These are phyloP conservation scores for Solanum clarkiae DNA, from an alignment of 257 asterid species.

Conservation along the genomic window DNA sequence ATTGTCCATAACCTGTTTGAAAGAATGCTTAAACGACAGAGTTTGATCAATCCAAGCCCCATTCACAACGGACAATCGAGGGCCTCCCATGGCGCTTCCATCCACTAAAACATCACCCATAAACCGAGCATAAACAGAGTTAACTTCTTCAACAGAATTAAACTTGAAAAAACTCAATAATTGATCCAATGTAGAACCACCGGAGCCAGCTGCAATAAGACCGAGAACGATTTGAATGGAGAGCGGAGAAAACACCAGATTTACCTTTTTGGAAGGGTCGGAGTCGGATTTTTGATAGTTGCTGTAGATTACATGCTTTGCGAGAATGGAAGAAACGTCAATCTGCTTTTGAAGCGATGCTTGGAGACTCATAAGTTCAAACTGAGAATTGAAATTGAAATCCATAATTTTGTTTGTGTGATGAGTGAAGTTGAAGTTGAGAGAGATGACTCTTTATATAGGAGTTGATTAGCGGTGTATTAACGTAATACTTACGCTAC, in stretches of 20 bases:
- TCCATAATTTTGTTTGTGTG: background rate
- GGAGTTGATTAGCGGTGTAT: background rate
- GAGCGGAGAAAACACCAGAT: conserved; percentile 8
- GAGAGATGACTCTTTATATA: background rate
- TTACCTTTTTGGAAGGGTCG: background rate
- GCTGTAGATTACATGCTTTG: conserved; percentile 28
- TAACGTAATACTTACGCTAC: background rate
- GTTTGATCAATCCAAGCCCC: conserved; percentile 44
- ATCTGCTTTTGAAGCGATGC: conserved; percentile 15
- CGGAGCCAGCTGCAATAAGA: conserved; percentile 5
- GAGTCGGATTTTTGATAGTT: conserved; percentile 5
- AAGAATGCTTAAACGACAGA: conserved; percentile 25
- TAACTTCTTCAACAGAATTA: background rate
- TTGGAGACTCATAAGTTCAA: background rate
- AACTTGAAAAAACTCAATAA: conserved; percentile 4
- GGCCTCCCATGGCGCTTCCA: conserved; percentile 35
- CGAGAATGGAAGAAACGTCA: conserved; percentile 25
- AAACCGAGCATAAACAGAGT: conserved; percentile 27
- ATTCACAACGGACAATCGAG: conserved; percentile 35
- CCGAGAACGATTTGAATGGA: conserved; percentile 4
- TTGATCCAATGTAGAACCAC: background rate
- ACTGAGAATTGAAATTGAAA: background rate
- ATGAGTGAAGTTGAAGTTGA: background rate
- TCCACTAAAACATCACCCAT: conserved; percentile 29
- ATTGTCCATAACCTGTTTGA: conserved; percentile 20